Conservation (phyloP, 805 yeast genomes). For the Saturnispora sanitii region DNA sequence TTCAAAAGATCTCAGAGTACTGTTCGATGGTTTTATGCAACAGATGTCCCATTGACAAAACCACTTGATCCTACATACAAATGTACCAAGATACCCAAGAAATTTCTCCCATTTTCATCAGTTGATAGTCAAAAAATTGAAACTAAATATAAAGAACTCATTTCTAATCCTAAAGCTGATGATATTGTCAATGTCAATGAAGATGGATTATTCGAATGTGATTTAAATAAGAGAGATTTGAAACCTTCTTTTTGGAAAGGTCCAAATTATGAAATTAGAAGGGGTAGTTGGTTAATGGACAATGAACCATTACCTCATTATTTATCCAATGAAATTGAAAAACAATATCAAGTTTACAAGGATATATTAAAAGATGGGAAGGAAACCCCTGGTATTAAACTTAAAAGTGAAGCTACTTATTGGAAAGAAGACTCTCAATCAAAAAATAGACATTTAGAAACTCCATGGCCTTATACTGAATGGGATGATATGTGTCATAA, state of each 20-base stretch:
- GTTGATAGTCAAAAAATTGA: constrained; percentile 60
- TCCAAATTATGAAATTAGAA: constrained; percentile 67
- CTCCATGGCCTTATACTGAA: constrained; percentile 22
- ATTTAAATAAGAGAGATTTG: constrained; percentile 43
- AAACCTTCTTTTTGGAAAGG: constrained; percentile 84
- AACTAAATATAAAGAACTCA: constrained; percentile 26
- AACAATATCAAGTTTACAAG: constrained; percentile 32
- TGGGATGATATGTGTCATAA: constrained; percentile 18
- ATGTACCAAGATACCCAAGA: constrained; percentile 40
- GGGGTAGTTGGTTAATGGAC: constrained; percentile 78
- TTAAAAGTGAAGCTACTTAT: constrained; percentile 18
- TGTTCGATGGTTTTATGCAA: constrained; percentile 70
- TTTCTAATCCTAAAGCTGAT: constrained; percentile 7
- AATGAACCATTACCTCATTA: constrained; percentile 42
- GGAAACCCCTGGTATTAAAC: constrained; percentile 9
- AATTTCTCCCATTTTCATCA: constrained; percentile 58
- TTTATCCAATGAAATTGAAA: constrained; percentile 48
- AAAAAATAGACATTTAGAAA: background rate
- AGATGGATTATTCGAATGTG: constrained; percentile 69
- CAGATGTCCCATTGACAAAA: constrained; percentile 62
- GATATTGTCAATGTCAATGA: constrained; percentile 56
- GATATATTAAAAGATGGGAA: constrained; percentile 10
- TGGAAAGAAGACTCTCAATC: constrained; percentile 25
- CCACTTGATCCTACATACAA: constrained; percentile 51
- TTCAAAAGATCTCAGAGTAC: constrained; percentile 1